Evolutionary conservation across 768 basidiomycete genomes (phyloP).

Genomic region (Amylocystis lapponica): DNA sequence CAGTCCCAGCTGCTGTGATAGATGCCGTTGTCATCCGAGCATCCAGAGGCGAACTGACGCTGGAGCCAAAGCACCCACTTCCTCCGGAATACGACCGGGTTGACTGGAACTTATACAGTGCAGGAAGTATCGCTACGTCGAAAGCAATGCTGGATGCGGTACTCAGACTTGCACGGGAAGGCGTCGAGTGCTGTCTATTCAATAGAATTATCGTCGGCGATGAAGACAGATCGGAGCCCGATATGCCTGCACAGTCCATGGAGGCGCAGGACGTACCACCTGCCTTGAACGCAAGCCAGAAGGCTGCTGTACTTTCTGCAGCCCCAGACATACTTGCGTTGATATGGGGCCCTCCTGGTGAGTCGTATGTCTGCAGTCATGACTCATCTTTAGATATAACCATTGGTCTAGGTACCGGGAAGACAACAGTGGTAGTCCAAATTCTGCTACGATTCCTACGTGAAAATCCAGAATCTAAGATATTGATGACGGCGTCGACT

Average conservation of each 20-base stretch:
- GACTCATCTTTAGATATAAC: constrained; percentile 1
- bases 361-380: background rate
- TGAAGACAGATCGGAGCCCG: background rate
- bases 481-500: constrained; percentile 68
- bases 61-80: constrained; percentile 49
- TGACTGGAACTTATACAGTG: constrained; percentile 62
- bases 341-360: constrained; percentile 70
- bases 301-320: constrained; percentile 41
- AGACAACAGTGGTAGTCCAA: constrained; percentile 64
- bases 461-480: constrained; percentile 33
- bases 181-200: constrained; percentile 42
- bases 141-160: constrained; percentile 64
- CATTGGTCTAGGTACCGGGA: constrained; percentile 61
- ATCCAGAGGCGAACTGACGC: constrained; percentile 45
- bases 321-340: constrained; percentile 38
- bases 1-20: constrained; percentile 30
- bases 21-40: constrained; percentile 58
- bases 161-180: constrained; percentile 38
- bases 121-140: constrained; percentile 56
- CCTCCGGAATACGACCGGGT: constrained; percentile 56
- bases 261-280: background rate
- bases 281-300: constrained; percentile 52
- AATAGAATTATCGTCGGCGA: constrained; percentile 40
- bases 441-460: constrained; percentile 43
- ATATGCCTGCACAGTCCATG: background rate